Conservation (phyloP, 225 moss, liverwort and hornwort species). For the Physcomitrellopsis africana region DNA sequence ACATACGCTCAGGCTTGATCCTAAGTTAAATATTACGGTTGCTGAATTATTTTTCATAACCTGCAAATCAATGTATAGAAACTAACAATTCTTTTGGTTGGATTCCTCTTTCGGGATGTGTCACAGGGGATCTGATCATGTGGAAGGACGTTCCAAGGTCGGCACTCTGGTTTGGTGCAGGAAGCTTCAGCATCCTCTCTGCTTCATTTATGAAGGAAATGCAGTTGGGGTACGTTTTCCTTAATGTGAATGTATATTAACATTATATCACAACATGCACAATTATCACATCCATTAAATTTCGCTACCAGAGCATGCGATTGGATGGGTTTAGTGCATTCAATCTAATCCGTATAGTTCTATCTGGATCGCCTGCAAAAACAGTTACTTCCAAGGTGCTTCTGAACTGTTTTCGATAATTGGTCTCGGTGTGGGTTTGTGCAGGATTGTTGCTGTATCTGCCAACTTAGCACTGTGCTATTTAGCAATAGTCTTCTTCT, state of each 20-base stretch:
- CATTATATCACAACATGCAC: background rate
- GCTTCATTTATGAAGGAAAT: constrained; percentile 80
- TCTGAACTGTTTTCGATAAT: constrained; percentile 4
- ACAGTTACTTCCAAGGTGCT: background rate
- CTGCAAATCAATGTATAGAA: background rate
- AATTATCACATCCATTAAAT: background rate
- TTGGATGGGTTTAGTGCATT: background rate
- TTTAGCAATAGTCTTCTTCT: constrained; percentile 78
- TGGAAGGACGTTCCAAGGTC: constrained; percentile 93
- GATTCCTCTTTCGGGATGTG: background rate
- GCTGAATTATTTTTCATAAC: background rate
- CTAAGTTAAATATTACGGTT: background rate
- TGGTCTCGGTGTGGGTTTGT: background rate
- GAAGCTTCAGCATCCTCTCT: constrained; percentile 88
- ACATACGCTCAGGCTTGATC: background rate
- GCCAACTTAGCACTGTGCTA: constrained; percentile 83
- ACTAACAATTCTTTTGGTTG: background rate
- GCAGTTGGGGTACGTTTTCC: constrained; percentile 72
- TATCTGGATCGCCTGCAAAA: background rate
- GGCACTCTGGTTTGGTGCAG: constrained; percentile 86
- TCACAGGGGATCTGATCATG: constrained; percentile 89
- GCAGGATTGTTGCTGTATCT: constrained; percentile 76
- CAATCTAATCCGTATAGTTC: background rate
- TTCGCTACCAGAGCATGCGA: background rate
- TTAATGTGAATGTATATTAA: background rate